Percentiles rank a stretch among this genome's conserved stretches.
phyloP scores from a whole-genome alignment of 495 filamentous ascomycete species.

The Neurospora sp. region DNA sequence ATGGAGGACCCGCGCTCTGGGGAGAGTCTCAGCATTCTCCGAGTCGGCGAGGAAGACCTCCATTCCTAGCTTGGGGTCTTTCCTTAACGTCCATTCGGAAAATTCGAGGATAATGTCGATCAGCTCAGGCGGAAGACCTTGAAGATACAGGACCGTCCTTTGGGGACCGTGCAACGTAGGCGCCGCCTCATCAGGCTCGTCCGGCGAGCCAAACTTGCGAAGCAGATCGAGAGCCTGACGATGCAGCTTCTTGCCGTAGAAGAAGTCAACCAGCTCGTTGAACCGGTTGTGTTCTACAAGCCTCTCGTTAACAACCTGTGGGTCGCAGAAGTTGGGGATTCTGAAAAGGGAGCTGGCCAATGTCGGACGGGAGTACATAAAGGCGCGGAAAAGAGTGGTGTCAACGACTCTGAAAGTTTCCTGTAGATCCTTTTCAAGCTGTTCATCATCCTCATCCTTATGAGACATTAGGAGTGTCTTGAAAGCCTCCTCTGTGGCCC shows the following conservation, averaged over 20 bases:
- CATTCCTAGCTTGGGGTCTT: conserved; percentile 73
- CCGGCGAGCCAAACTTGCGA: conserved; percentile 66
- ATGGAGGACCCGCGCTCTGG: conserved; percentile 60
- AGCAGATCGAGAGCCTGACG: conserved; percentile 77
- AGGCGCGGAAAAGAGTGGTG: conserved; percentile 84
- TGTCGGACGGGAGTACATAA: conserved; percentile 80
- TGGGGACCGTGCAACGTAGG: conserved; percentile 71
- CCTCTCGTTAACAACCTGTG: conserved; percentile 86
- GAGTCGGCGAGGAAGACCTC: conserved; percentile 90
- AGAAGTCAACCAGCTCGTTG: conserved; percentile 91
- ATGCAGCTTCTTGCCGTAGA: conserved; percentile 91
- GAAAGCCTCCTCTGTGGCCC: conserved; percentile 42
- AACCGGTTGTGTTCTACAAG: conserved; percentile 83
- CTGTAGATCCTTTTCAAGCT: conserved; percentile 59
- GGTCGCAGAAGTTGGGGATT: conserved; percentile 94
- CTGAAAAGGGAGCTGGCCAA: conserved; percentile 87
- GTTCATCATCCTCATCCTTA: conserved; percentile 42
- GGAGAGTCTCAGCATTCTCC: conserved; percentile 86
- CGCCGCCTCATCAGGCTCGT: conserved; percentile 51
- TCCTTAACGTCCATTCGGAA: conserved; percentile 72
- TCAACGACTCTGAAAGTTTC: conserved; percentile 76
- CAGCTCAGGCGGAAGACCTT: conserved; percentile 74
- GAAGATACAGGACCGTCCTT: conserved; percentile 80
- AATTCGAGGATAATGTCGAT: conserved; percentile 91
- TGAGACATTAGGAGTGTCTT: conserved; percentile 37